phyloP scores from a whole-genome alignment of 169 alveolate species.

The Plasmodium relictum region DNA sequence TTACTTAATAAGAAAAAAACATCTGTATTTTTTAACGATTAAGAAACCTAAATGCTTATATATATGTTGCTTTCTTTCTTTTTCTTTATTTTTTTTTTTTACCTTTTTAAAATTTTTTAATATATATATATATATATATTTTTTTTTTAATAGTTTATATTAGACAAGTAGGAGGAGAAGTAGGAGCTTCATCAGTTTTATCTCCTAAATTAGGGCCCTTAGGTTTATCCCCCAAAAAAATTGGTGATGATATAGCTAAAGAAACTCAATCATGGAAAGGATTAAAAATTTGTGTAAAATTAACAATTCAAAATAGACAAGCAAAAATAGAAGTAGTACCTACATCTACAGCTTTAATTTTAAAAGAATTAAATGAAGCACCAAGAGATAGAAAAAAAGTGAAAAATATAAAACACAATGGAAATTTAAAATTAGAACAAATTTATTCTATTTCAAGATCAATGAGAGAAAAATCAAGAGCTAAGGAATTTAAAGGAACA shows the following conservation, averaged over 20 bases:
- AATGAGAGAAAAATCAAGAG: constrained; percentile 93
- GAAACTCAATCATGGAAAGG: constrained; percentile 98
- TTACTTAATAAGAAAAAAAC: too few relatives aligned
- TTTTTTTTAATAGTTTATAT: constrained; percentile 89
- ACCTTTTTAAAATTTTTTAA: background rate
- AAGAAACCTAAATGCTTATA: too few relatives aligned
- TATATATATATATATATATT: too few relatives aligned
- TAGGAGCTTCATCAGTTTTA: constrained; percentile 97
- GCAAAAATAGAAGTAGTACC: constrained; percentile 96
- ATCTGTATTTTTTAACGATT: too few relatives aligned
- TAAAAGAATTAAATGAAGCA: constrained; percentile 97
- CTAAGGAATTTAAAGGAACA: constrained; percentile 95
- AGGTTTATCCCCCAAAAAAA: constrained; percentile 97
- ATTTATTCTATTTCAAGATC: constrained; percentile 94
- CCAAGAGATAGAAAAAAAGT: constrained; percentile 96
- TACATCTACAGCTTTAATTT: constrained; percentile 95
- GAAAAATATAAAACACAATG: constrained; percentile 96
- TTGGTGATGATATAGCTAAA: constrained; percentile 98
- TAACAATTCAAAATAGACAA: constrained; percentile 93
- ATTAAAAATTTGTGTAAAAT: constrained; percentile 95
- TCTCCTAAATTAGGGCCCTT: constrained; percentile 99
- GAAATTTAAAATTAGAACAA: constrained; percentile 95
- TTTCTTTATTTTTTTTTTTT: too few relatives aligned
- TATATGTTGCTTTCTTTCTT: too few relatives aligned
- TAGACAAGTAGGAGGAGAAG: constrained; percentile 98